Evolutionary conservation across 106 monocot genomes (phyloP), one percentile per base, ranked within the genome.

Genomic region (Triglochin maritima): DNA sequence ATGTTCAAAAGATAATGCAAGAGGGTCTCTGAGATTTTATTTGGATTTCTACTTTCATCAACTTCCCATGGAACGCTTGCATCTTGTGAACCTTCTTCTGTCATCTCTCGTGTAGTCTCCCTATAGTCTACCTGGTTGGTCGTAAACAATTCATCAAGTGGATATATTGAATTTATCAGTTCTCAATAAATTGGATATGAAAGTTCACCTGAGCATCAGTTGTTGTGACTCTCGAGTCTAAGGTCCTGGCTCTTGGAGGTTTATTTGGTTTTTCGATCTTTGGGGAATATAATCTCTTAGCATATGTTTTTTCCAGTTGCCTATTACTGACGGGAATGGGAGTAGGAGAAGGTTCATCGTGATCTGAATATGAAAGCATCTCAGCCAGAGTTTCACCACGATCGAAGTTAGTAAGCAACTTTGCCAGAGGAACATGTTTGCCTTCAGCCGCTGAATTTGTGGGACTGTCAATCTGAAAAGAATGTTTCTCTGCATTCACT

Each of bases 11-110:
- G 78, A 49, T 83, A 89, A 50, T 71, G 80, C 62, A 89, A 65
- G 42, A 78, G 67, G 70, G 82, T 80, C 68, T 85, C 89, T 1
- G 89, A 85, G 17, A 89, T 49, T 50, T 80, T 85, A 75, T 85
- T 89, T 16, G 69, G 69, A 12, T 13, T 53, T 51, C 66, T 49
- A 15, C 66, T 6, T 5, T 65, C 48, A 14, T 14, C 14, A 3
- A 29, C 8, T n/a, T 0, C 3, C 8, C 10, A 0, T 55, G 55
- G 14, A 55, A 12, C 8, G 11, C 13, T 12, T 9, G 55, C 29
- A 29, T 29, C 29, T 29, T 29, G 29, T 29, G 29, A 29, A 29
- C 29, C 1, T 29, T 29, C 29, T 55, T 69, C 57, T 45, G 17
- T 17, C 62, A 16, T 17, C 56, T 47, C 7, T 57, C 59, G 0